Percentiles rank a stretch among this genome's conserved stretches.
These are phyloP conservation scores for Rubus parviflorus DNA, from an alignment of 306 rosid species.

Conservation along the genomic window DNA sequence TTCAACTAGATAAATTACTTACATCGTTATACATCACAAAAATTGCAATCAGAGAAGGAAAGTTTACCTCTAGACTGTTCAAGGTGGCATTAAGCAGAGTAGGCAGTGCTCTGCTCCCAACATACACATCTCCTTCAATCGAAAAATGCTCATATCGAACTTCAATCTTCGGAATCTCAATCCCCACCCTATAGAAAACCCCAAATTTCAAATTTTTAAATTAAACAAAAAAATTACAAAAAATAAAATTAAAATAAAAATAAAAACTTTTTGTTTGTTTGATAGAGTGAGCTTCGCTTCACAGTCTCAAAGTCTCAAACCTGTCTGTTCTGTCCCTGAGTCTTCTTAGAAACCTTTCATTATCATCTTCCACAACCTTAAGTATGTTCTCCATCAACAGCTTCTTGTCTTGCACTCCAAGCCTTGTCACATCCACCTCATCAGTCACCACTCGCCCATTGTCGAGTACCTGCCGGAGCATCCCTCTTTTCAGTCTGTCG, in stretches of 20 bases:
- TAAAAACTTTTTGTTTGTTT: neutral
- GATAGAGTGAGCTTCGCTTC: neutral
- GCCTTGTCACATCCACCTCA: constrained; percentile 58
- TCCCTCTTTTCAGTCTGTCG: constrained; percentile 64
- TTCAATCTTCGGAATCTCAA: constrained; percentile 80
- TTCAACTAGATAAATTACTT: neutral
- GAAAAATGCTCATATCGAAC: constrained; percentile 63
- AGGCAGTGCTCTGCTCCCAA: constrained; percentile 85
- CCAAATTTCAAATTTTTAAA: neutral
- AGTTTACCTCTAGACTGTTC: constrained; percentile 62
- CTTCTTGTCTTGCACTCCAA: constrained; percentile 52
- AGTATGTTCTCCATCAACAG: constrained; percentile 51
- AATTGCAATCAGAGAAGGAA: neutral
- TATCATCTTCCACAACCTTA: constrained; percentile 60
- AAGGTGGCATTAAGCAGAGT: constrained; percentile 63
- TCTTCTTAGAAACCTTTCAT: constrained; percentile 59
- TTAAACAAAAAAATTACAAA: neutral
- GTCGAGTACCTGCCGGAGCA: constrained; percentile 53
- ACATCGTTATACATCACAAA: neutral
- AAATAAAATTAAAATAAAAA: neutral
- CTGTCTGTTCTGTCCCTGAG: constrained; percentile 63
- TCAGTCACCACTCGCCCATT: constrained; percentile 48
- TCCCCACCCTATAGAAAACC: constrained; percentile 50
- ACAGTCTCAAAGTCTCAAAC: constrained; percentile 42
- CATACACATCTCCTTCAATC: constrained; percentile 72